These are phyloP conservation scores for Aspergillus kassunensis DNA, from an alignment of 495 filamentous ascomycete genomes.

Conservation along the genomic window DNA sequence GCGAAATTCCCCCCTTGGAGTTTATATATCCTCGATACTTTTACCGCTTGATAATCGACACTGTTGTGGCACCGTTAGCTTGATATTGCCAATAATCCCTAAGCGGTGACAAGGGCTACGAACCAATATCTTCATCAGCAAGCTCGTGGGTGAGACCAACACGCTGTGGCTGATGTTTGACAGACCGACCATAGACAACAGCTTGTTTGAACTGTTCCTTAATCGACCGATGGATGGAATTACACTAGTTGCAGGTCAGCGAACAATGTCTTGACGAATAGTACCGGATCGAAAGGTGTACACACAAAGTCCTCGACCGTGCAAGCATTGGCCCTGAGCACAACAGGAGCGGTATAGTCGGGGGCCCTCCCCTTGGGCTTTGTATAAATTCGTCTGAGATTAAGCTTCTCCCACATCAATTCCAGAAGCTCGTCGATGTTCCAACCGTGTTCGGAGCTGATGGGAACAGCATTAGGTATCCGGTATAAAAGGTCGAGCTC, in stretches of 20 bases:
- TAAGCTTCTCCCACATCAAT: conserved; percentile 97
- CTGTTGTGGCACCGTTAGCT: conserved; percentile 50
- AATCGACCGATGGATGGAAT: conserved; percentile 93
- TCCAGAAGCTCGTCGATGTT: conserved; percentile 96
- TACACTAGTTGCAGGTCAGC: conserved; percentile 61
- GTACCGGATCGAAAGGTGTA: background rate
- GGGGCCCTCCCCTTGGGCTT: conserved; percentile 95
- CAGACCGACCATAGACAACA: conserved; percentile 94
- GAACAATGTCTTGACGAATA: conserved; percentile 5
- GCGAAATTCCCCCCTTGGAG: conserved; percentile 20
- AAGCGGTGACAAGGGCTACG: conserved; percentile 29
- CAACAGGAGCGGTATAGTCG: conserved; percentile 89
- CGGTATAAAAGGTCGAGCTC: conserved; percentile 94
- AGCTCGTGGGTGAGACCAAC: conserved; percentile 90
- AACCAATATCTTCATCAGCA: conserved; percentile 95
- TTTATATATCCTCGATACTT: conserved; percentile 18
- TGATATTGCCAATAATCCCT: conserved; percentile 1
- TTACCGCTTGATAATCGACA: conserved; percentile 95
- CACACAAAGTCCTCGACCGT: conserved; percentile 97
- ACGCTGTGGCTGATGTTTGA: conserved; percentile 97
- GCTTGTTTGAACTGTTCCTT: conserved; percentile 93
- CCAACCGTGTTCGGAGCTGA: conserved; percentile 98
- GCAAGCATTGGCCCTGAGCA: conserved; percentile 73
- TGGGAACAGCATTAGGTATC: conserved; percentile 93
- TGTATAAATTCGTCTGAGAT: conserved; percentile 88